These are phyloP conservation scores for Cladophialophora carrionii DNA, from an alignment of 2,329 filamentous ascomycete genomes.

Conservation along the genomic window DNA sequence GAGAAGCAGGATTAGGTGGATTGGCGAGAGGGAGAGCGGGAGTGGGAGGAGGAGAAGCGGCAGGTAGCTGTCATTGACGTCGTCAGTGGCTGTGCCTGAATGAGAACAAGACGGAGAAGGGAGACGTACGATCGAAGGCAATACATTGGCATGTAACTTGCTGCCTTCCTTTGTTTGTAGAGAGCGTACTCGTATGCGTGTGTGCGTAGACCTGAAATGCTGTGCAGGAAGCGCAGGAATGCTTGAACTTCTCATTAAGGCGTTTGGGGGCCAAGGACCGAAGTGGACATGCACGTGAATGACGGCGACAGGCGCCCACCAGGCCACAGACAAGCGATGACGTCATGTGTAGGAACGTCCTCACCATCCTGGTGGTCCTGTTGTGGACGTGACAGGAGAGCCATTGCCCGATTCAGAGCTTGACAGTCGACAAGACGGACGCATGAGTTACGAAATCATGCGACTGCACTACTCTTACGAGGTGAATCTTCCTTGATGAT, in stretches of 20 bases:
- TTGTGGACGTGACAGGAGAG: no score
- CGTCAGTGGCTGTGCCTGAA: not conserved
- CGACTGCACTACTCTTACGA: not conserved
- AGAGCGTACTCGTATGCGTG: not conserved
- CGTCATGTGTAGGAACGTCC: not conserved
- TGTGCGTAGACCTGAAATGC: not conserved
- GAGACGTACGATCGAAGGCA: slow-evolving; percentile 65
- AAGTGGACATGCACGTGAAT: slow-evolving; percentile 1
- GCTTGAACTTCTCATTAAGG: not conserved
- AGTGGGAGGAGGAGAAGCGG: slow-evolving; percentile 87
- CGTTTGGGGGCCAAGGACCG: not conserved
- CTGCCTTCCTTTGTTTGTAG: not conserved
- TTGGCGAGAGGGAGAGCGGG: slow-evolving; percentile 70
- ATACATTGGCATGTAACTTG: slow-evolving; percentile 56
- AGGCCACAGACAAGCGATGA: not conserved
- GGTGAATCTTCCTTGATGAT: not conserved
- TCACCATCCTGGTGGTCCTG: no score
- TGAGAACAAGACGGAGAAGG: slow-evolving; percentile 22
- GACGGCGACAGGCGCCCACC: not conserved
- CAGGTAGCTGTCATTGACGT: slow-evolving; percentile 65
- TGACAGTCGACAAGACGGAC: not conserved
- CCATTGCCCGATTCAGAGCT: not conserved
- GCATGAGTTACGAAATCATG: not conserved
- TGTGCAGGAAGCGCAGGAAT: not conserved
- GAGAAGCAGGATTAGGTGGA: slow-evolving; percentile 87